Evolutionary conservation across 1,284 basidiomycete genomes (phyloP).

Genomic region (Ganoderma boninense): DNA sequence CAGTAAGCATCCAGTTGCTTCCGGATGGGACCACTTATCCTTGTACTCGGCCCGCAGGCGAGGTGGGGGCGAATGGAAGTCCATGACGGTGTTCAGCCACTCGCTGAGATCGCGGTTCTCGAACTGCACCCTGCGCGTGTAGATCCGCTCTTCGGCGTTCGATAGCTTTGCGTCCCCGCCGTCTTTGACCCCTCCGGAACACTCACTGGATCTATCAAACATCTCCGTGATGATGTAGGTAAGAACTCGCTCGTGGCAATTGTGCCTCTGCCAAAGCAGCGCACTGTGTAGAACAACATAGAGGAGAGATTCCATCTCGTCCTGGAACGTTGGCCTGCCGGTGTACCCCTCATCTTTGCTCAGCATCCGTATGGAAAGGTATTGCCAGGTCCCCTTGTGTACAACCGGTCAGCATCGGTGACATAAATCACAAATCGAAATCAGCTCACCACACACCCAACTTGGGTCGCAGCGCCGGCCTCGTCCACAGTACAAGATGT

Average conservation of each 20-base stretch:
- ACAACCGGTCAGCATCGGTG: neutral
- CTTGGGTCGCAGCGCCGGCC: neutral
- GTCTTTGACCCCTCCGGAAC: neutral
- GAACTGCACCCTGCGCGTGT: neutral
- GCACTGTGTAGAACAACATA: constrained; percentile 26
- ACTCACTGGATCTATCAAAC: neutral
- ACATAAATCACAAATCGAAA: neutral
- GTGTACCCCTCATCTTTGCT: neutral
- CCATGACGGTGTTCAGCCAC: constrained; percentile 21
- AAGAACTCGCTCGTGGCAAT: neutral
- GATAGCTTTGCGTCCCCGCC: constrained; percentile 16
- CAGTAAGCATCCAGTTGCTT: constrained; percentile 18
- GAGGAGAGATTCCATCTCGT: constrained; percentile 30
- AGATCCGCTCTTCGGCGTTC: constrained; percentile 8
- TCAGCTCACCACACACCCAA: neutral
- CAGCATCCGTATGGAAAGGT: constrained; percentile 13
- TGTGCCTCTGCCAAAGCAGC: constrained; percentile 7
- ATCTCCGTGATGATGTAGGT: neutral
- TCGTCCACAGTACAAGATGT: constrained; percentile 12
- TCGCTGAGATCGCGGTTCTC: constrained; percentile 1
- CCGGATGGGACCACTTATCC: constrained; percentile 13
- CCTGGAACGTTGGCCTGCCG: constrained; percentile 9
- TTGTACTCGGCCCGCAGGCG: neutral
- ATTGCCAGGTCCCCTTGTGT: constrained; percentile 22
- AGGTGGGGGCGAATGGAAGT: constrained; percentile 9